Percentiles rank a stretch among this genome's conserved stretches.
These are phyloP conservation scores for Proliferodiscus dingleyae DNA, from an alignment of 2,329 filamentous ascomycete genomes.

Conservation along the genomic window DNA sequence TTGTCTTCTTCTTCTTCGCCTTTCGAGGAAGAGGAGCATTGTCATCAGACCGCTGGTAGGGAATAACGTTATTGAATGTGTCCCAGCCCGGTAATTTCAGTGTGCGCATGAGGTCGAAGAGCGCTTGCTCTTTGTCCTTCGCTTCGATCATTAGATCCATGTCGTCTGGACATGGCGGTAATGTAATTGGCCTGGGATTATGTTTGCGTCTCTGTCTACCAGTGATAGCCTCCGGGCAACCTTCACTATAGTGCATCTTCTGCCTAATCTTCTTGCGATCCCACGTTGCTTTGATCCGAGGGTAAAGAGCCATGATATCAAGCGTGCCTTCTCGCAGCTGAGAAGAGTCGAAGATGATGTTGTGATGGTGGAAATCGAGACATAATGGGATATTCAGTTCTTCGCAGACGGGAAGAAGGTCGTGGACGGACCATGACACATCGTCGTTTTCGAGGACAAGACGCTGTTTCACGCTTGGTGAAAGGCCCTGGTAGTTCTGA, in stretches of 20 bases:
- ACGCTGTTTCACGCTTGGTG: conserved; percentile 68
- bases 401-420: conserved; percentile 83
- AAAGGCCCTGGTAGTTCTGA: conserved; percentile 48
- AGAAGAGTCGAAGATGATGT: conserved; percentile 76
- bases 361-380: conserved; percentile 92
- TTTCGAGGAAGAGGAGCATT: conserved; percentile 51
- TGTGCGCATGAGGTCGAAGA: conserved; percentile 87
- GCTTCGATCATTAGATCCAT: conserved; percentile 99
- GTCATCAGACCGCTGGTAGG: conserved; percentile 72
- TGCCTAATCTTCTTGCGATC: conserved; percentile 76
- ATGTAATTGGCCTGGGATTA: conserved; percentile 67
- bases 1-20: conserved; percentile 37
- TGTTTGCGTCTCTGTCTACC: conserved; percentile 78
- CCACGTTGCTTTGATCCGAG: conserved; percentile 81
- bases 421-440: conserved; percentile 87
- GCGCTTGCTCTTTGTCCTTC: conserved; percentile 95
- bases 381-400: conserved; percentile 92
- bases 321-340: conserved; percentile 76
- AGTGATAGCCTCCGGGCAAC: conserved; percentile 70
- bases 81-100: conserved; percentile 81
- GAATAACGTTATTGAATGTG: conserved; percentile 69
- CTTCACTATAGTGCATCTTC: conserved; percentile 97
- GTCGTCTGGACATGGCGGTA: conserved; percentile 75
- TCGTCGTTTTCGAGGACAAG: conserved; percentile 94
- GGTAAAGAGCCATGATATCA: conserved; percentile 71